Percentiles rank a stretch among this genome's conserved stretches.
These are phyloP conservation scores for Pleurozium schreberi DNA, from an alignment of 225 moss, liverwort and hornwort genomes.

Conservation along the genomic window DNA sequence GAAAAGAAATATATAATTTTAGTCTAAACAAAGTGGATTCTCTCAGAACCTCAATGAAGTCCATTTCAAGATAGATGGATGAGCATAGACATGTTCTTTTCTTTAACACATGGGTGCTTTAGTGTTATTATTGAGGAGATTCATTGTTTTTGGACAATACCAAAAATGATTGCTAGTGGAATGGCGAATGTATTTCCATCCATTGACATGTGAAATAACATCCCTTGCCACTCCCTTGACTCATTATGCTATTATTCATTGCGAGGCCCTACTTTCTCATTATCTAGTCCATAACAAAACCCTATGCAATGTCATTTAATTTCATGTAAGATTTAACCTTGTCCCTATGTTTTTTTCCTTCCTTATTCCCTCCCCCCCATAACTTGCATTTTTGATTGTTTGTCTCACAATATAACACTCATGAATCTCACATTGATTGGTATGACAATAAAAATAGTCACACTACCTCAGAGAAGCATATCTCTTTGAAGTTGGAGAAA, in stretches of 20 bases:
- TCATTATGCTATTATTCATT: background rate
- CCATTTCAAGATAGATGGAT: accelerated
- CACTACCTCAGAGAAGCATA: no score
- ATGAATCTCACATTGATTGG: background rate
- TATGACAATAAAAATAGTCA: no score
- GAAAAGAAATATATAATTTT: no score
- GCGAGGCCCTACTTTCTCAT: background rate
- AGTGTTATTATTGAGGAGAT: background rate
- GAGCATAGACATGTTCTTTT: background rate
- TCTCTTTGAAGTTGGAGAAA: no score
- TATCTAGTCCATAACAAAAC: accelerated
- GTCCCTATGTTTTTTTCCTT: background rate
- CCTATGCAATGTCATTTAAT: accelerated
- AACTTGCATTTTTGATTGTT: accelerated
- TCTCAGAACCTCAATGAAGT: background rate
- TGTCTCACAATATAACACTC: background rate
- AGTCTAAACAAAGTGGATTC: background rate
- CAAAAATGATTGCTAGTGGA: accelerated
- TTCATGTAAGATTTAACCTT: background rate
- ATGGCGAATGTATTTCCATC: background rate
- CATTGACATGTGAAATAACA: background rate
- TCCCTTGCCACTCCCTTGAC: accelerated
- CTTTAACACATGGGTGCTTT: accelerated
- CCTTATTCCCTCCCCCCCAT: background rate
- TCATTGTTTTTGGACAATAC: background rate